A percentile compares a stretch with the other conserved stretches of the same genome.
Evolutionary conservation across 1,284 basidiomycete genomes (phyloP).

Genomic region (Fistulinella staudtii): DNA sequence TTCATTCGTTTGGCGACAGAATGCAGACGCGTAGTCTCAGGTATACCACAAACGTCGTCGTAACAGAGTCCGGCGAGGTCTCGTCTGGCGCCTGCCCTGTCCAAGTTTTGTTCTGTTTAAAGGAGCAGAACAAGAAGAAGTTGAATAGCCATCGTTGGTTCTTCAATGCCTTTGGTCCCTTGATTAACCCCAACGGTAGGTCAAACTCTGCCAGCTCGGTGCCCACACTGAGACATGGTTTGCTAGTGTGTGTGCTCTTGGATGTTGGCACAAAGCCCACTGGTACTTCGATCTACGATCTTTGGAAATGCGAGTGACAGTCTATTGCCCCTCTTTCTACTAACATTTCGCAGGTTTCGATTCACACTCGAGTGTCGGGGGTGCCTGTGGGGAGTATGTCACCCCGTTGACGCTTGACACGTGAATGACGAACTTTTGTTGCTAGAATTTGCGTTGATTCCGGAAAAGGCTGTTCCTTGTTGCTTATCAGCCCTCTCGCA

Average conservation of each 20-base stretch:
- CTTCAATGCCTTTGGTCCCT: constrained; percentile 92
- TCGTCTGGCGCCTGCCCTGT: constrained; percentile 80
- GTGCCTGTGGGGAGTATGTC: constrained; percentile 88
- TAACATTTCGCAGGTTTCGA: constrained; percentile 65
- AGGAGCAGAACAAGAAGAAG: constrained; percentile 96
- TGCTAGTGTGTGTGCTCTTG: constrained; percentile 74
- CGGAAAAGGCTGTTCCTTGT: constrained; percentile 72
- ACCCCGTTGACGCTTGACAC: not conserved
- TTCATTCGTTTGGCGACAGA: constrained; percentile 1
- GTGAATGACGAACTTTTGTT: constrained; percentile 1
- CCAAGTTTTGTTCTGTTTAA: constrained; percentile 91
- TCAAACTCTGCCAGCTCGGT: not conserved
- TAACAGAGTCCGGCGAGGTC: constrained; percentile 83
- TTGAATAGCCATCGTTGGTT: constrained; percentile 94
- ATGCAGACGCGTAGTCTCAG: constrained; percentile 35
- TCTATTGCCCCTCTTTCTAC: not conserved
- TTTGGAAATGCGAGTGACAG: constrained; percentile 77
- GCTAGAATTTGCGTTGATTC: constrained; percentile 79
- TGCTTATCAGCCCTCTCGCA: constrained; percentile 84
- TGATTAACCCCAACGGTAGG: constrained; percentile 78
- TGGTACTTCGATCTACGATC: constrained; percentile 90
- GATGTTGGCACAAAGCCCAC: constrained; percentile 95
- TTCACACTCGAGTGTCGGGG: constrained; percentile 85
- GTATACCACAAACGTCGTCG: constrained; percentile 76
- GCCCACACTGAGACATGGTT: not conserved